A percentile compares a stretch with the other conserved stretches of the same genome.
Evolutionary conservation across 2,329 filamentous ascomycete species (phyloP).

Genomic region (Colletotrichum gigasporum): DNA sequence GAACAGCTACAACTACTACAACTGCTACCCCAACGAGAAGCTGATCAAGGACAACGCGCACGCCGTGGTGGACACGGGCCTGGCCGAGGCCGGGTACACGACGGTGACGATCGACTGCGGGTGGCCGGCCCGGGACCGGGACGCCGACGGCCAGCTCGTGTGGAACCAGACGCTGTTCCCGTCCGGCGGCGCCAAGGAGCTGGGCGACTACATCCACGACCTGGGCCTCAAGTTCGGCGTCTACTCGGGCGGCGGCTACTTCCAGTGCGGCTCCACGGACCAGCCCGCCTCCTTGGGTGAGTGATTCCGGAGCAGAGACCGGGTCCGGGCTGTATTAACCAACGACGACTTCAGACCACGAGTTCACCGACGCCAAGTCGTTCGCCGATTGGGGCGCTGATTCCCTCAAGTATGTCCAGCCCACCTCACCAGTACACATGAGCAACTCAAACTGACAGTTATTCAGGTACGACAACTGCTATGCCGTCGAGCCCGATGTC

Average conservation of each 20-base stretch:
- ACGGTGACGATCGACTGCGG: conserved; percentile 68
- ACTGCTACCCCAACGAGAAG: conserved; percentile 56
- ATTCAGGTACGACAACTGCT: conserved; percentile 59
- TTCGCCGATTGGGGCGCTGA: conserved; percentile 57
- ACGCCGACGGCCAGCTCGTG: conserved; percentile 54
- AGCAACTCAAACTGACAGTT: fast-evolving
- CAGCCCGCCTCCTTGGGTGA: conserved; percentile 55
- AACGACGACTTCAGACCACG: conserved; percentile 42
- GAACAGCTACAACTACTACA: conserved; percentile 69
- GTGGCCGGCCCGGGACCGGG: conserved; percentile 55
- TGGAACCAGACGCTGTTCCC: conserved; percentile 62
- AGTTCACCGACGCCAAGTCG: conserved; percentile 50
- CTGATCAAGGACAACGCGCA: conserved; percentile 62
- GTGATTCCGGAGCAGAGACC: neutral
- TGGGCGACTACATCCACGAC: conserved; percentile 59
- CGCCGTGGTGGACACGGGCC: conserved; percentile 60
- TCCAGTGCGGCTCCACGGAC: conserved; percentile 53
- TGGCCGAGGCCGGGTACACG: conserved; percentile 62
- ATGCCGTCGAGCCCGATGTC: conserved; percentile 49
- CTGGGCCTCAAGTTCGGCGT: conserved; percentile 61
- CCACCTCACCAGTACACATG: neutral
- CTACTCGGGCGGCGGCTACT: conserved; percentile 60
- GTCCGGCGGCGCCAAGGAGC: conserved; percentile 52
- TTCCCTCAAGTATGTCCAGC: conserved; percentile 57
- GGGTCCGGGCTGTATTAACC: neutral